Conservation (phyloP, 768 basidiomycete species). For the Phylloporus sp. region DNA sequence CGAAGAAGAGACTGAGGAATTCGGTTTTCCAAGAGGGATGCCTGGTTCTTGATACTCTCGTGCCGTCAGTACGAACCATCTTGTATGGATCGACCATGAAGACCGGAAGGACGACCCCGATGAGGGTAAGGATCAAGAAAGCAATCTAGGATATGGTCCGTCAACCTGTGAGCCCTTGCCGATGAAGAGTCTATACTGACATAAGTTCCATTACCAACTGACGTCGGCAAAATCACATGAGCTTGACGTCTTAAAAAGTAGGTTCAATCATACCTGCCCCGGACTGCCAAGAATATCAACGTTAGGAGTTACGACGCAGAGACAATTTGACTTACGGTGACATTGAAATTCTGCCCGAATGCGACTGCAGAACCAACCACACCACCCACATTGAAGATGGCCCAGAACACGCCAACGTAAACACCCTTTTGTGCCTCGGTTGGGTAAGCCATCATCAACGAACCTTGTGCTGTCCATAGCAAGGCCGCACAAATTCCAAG, state of each 20-base stretch:
- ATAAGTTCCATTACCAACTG: slow-evolving; percentile 75
- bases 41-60: slow-evolving; percentile 51
- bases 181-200: slow-evolving; percentile 51
- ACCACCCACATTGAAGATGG: slow-evolving; percentile 77
- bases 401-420: slow-evolving; percentile 52
- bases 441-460: slow-evolving; percentile 55
- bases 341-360: slow-evolving; percentile 66
- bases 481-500: slow-evolving; percentile 50
- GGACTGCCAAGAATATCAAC: slow-evolving; percentile 11
- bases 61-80: slow-evolving; percentile 75
- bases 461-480: slow-evolving; percentile 51
- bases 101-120: slow-evolving; percentile 62
- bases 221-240: background rate
- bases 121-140: slow-evolving; percentile 68
- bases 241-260: background rate
- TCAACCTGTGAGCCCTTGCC: background rate
- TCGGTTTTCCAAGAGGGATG: slow-evolving; percentile 79
- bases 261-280: slow-evolving; percentile 25
- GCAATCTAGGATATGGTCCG: slow-evolving; percentile 47
- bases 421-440: slow-evolving; percentile 54
- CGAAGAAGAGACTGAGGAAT: slow-evolving; percentile 61
- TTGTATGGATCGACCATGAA: slow-evolving; percentile 68
- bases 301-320: background rate
- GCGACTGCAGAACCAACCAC: slow-evolving; percentile 77
- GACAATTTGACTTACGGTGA: slow-evolving; percentile 40